phyloP scores from a whole-genome alignment of 1,284 basidiomycete species.

The Rhodotorula sp. region DNA sequence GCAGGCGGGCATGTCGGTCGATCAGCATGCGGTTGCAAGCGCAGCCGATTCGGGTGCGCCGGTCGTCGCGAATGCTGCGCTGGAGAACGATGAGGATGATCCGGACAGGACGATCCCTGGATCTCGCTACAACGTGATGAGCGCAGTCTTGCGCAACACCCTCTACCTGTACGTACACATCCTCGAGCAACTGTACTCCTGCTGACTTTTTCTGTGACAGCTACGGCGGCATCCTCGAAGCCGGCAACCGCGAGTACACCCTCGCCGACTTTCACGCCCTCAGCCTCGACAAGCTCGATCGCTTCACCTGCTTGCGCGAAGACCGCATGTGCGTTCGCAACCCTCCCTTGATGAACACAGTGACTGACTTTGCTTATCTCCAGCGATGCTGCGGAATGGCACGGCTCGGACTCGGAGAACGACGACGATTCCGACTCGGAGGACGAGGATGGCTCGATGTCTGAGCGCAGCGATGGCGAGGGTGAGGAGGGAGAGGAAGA shows the following conservation, averaged over 20 bases:
- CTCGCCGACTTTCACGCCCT: constrained; percentile 77
- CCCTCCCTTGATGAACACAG: background rate
- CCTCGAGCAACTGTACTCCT: background rate
- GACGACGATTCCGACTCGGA: constrained; percentile 45
- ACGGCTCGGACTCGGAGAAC: constrained; percentile 49
- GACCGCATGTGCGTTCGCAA: constrained; percentile 58
- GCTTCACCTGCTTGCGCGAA: constrained; percentile 67
- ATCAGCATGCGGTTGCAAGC: background rate
- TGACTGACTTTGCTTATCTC: background rate
- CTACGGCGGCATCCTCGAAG: constrained; percentile 83
- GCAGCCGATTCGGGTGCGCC: background rate
- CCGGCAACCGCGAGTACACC: constrained; percentile 75
- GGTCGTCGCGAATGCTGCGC: constrained; percentile 23
- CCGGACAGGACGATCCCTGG: constrained; percentile 68
- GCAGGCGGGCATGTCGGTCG: constrained; percentile 4
- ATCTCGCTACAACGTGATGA: constrained; percentile 87
- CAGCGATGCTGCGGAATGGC: constrained; percentile 34
- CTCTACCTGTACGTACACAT: constrained; percentile 68
- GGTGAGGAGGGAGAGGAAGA: constrained; percentile 52
- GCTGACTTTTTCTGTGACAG: constrained; percentile 50
- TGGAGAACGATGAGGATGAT: constrained; percentile 63
- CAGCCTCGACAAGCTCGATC: constrained; percentile 75
- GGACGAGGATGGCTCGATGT: constrained; percentile 41
- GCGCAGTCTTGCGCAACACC: constrained; percentile 79
- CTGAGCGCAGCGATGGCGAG: constrained; percentile 56